Conservation (phyloP, 2,329 filamentous ascomycete genomes). For the Diplodia corticola region DNA sequence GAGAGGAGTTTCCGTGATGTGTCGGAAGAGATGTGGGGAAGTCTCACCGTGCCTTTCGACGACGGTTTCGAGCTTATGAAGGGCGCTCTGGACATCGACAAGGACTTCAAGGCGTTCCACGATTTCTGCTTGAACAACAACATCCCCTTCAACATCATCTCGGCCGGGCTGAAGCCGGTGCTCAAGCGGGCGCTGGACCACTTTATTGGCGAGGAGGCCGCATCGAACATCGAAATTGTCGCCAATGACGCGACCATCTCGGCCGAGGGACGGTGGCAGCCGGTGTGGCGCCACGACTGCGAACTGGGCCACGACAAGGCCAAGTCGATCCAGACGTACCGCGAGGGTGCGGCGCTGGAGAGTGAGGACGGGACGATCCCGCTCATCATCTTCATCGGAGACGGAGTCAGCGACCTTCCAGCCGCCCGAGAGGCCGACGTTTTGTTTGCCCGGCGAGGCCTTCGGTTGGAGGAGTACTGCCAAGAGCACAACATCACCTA, state of each 20-base stretch:
- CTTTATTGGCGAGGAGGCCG: slow-evolving; percentile 63
- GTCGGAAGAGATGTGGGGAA: slow-evolving; percentile 72
- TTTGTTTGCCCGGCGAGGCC: slow-evolving; percentile 65
- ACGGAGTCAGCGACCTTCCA: slow-evolving; percentile 67
- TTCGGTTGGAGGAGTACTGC: slow-evolving; percentile 67
- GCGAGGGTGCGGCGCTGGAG: slow-evolving; percentile 54
- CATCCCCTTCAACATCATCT: slow-evolving; percentile 70
- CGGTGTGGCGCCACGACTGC: slow-evolving; percentile 66
- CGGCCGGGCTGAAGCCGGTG: slow-evolving; percentile 66
- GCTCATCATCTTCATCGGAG: slow-evolving; percentile 68
- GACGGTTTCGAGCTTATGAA: slow-evolving; percentile 67
- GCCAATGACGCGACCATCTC: slow-evolving; percentile 66
- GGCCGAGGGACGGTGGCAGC: slow-evolving; percentile 62
- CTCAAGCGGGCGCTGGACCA: slow-evolving; percentile 62
- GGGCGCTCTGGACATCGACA: slow-evolving; percentile 61
- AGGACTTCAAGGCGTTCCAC: slow-evolving; percentile 65
- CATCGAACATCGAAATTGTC: slow-evolving; percentile 64
- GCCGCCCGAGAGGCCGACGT: slow-evolving; percentile 67
- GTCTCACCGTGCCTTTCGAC: slow-evolving; percentile 65
- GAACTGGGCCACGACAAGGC: slow-evolving; percentile 69
- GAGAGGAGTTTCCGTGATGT: slow-evolving; percentile 68
- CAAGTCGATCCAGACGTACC: slow-evolving; percentile 62
- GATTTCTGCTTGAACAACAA: slow-evolving; percentile 62
- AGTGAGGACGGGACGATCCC: slow-evolving; percentile 63
- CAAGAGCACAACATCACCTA: slow-evolving; percentile 61